phyloP scores from a whole-genome alignment of 805 yeast genomes.

The Yarrowia sp. region DNA sequence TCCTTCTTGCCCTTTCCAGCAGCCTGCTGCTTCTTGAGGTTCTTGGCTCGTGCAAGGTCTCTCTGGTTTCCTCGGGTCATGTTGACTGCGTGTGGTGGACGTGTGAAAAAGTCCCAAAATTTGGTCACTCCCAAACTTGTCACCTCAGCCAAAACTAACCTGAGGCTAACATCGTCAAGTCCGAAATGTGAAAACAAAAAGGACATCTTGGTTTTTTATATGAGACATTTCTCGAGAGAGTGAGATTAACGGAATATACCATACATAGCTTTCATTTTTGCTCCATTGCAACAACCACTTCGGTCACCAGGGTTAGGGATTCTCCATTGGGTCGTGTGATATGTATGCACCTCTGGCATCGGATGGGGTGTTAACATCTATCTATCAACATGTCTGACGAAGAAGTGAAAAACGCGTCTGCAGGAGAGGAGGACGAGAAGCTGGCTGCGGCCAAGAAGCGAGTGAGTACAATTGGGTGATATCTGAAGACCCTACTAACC shows the following conservation, averaged over 20 bases:
- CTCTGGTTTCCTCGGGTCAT: conserved; percentile 98
- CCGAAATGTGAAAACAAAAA: too few relatives aligned
- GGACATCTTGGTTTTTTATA: too few relatives aligned
- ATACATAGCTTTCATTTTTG: too few relatives aligned
- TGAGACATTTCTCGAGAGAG: background rate
- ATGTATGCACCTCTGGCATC: background rate
- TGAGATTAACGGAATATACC: too few relatives aligned
- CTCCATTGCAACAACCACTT: too few relatives aligned
- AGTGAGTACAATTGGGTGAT: conserved; percentile 38
- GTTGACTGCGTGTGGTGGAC: background rate
- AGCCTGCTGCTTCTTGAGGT: conserved; percentile 68
- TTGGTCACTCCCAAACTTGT: background rate
- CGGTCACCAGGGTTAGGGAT: conserved; percentile 1
- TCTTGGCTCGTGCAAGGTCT: conserved; percentile 88
- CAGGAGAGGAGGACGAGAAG: conserved; percentile 53
- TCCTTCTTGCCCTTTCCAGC: conserved; percentile 61
- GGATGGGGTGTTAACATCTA: background rate
- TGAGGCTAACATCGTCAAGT: too few relatives aligned
- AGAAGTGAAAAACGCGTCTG: conserved; percentile 33
- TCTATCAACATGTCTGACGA: conserved; percentile 22
- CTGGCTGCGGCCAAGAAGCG: conserved; percentile 73
- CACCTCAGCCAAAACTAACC: background rate
- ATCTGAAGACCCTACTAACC: background rate
- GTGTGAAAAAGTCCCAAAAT: background rate
- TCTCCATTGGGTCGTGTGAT: background rate